These are phyloP conservation scores for Phialophora tarda DNA, from an alignment of 2,329 filamentous ascomycete genomes.

Conservation along the genomic window DNA sequence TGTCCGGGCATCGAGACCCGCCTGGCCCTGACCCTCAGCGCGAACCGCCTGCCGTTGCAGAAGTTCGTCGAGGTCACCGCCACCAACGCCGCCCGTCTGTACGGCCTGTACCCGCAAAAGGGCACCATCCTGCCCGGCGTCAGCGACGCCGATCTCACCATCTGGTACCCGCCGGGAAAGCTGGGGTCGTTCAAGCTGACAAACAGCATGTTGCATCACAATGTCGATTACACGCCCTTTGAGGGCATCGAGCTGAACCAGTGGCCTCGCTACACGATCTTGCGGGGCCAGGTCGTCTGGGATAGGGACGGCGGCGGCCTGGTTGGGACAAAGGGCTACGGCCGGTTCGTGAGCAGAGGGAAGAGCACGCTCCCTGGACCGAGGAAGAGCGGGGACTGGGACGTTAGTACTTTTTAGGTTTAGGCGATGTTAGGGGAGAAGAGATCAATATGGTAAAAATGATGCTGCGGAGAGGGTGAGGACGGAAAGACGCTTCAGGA, in stretches of 20 bases:
- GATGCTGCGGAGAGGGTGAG: too few relatives aligned
- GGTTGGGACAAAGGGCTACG: constrained; percentile 56
- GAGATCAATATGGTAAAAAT: too few relatives aligned
- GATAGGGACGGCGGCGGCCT: constrained; percentile 58
- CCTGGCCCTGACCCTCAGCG: constrained; percentile 55
- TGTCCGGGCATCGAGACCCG: constrained; percentile 64
- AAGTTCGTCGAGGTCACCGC: constrained; percentile 62
- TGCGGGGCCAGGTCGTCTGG: constrained; percentile 64
- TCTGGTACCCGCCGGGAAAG: constrained; percentile 60
- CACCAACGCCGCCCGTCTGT: constrained; percentile 63
- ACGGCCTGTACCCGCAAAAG: constrained; percentile 60
- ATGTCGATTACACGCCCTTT: constrained; percentile 68
- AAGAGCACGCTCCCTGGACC: constrained; percentile 46
- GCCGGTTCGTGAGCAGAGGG: constrained; percentile 56
- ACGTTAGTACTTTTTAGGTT: constrained; percentile 34
- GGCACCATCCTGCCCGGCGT: constrained; percentile 58
- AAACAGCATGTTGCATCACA: constrained; percentile 64
- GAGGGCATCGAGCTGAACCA: constrained; percentile 63
- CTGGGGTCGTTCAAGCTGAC: constrained; percentile 53
- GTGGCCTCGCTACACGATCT: constrained; percentile 66
- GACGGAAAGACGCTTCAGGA: too few relatives aligned
- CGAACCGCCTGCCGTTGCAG: constrained; percentile 50
- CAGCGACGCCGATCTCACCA: constrained; percentile 61
- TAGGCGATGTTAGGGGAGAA: neutral
- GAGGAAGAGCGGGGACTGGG: constrained; percentile 42